These are phyloP conservation scores for Psilocybe tampanensis DNA, from an alignment of 768 basidiomycete genomes.

Conservation along the genomic window DNA sequence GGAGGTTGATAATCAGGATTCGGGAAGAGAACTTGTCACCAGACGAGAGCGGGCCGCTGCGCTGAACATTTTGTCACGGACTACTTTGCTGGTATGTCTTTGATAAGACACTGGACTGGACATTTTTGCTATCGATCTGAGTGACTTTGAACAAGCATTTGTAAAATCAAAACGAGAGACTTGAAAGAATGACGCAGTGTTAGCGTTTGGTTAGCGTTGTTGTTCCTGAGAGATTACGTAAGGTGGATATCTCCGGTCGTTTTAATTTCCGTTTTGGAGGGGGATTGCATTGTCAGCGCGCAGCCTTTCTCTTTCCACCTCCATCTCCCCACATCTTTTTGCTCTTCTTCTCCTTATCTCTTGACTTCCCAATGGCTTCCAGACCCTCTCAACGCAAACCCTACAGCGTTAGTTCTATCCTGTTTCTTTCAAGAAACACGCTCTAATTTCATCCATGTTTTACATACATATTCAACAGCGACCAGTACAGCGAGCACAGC, in stretches of 20 bases:
- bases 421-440: not conserved
- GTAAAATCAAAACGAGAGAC: too few relatives aligned
- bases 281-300: not conserved
- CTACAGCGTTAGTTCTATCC: conserved; percentile 25
- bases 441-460: not conserved
- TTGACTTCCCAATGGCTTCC: conserved; percentile 22
- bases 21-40: not conserved
- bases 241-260: not conserved
- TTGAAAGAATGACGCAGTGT: too few relatives aligned
- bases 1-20: not conserved
- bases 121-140: too few relatives aligned
- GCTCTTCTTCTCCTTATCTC: conserved; percentile 3
- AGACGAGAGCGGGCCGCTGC: not conserved
- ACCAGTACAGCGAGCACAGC: conserved; percentile 44
- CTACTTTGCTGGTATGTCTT: not conserved
- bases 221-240: not conserved
- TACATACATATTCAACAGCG: conserved; percentile 41
- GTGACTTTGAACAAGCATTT: too few relatives aligned
- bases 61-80: not conserved
- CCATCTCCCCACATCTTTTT: conserved; percentile 4
- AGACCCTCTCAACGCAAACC: conserved; percentile 29
- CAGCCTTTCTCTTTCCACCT: conserved; percentile 12
- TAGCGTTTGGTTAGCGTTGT: not conserved
- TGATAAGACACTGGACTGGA: too few relatives aligned
- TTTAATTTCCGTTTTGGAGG: conserved; percentile 3